Percentiles rank a stretch among this genome's conserved stretches.
phyloP scores from a whole-genome alignment of 352 stramenopile species.

The Phytophthora megakarya region DNA sequence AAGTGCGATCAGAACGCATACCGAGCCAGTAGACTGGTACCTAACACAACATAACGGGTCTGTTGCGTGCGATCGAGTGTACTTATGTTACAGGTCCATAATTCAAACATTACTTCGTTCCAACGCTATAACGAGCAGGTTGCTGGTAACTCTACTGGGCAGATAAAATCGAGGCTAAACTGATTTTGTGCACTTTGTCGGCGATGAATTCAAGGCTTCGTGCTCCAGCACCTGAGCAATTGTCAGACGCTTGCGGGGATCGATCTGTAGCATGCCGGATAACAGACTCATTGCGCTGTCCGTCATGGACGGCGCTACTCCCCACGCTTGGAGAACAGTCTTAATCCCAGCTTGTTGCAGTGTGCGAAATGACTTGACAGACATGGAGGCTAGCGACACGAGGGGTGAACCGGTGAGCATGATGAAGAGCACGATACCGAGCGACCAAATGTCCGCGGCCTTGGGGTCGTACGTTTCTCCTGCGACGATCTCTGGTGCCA shows the following conservation, averaged over 20 bases:
- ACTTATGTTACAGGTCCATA: background rate
- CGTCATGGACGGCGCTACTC: slow-evolving; percentile 27
- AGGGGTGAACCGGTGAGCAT: slow-evolving; percentile 66
- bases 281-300: slow-evolving; percentile 30
- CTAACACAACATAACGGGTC: no score
- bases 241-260: slow-evolving; percentile 35
- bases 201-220: slow-evolving; percentile 14
- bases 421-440: slow-evolving; percentile 71
- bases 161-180: background rate
- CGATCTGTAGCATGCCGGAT: slow-evolving; percentile 32
- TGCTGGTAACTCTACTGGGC: slow-evolving; percentile 9
- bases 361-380: slow-evolving; percentile 37
- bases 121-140: background rate
- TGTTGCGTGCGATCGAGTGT: no score
- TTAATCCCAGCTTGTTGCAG: slow-evolving; percentile 35
- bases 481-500: slow-evolving; percentile 53
- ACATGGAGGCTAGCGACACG: slow-evolving; percentile 34
- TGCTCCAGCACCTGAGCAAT: slow-evolving; percentile 27
- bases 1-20: background rate
- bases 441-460: slow-evolving; percentile 61
- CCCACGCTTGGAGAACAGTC: slow-evolving; percentile 38
- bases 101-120: background rate
- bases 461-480: slow-evolving; percentile 44
- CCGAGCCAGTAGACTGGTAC: background rate
- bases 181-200: background rate